Evolutionary conservation across 768 basidiomycete genomes (phyloP).

Genomic region (Lactarius trivialis): DNA sequence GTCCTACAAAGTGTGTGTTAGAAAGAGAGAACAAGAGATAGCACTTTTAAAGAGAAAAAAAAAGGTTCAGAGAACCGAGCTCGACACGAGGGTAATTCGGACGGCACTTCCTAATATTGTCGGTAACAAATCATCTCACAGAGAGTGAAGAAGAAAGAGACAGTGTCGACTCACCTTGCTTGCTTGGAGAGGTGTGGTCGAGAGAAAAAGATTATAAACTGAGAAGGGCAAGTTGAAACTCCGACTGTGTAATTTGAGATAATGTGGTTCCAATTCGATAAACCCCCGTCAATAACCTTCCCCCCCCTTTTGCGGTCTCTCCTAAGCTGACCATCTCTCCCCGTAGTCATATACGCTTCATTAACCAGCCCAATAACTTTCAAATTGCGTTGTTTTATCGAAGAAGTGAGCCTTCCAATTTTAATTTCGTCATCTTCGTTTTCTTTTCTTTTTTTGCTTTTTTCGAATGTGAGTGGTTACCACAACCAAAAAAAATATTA

Average conservation of each 20-base stretch:
- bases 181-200: no score
- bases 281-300: conserved; percentile 11
- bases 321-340: background rate
- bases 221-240: conserved; percentile 15
- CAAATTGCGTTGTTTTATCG: background rate
- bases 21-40: background rate
- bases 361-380: background rate
- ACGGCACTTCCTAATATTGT: conserved; percentile 25
- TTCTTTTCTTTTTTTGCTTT: background rate
- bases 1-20: background rate
- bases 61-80: conserved; percentile 22
- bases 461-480: conserved; percentile 9
- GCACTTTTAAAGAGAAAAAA: background rate
- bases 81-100: conserved; percentile 20
- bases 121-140: conserved; percentile 19
- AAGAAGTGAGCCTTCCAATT: conserved; percentile 11
- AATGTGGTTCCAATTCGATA: conserved; percentile 14
- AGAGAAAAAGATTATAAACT: conserved; percentile 16
- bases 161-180: background rate
- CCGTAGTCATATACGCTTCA: background rate
- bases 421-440: conserved; percentile 3
- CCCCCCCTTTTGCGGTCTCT: conserved; percentile 1
- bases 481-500: conserved; percentile 20
- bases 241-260: conserved; percentile 19
- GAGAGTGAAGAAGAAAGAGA: background rate